Evolutionary conservation across 1,139 yeast species (phyloP).

Genomic region (Hemisphaericaspora subhashii): DNA sequence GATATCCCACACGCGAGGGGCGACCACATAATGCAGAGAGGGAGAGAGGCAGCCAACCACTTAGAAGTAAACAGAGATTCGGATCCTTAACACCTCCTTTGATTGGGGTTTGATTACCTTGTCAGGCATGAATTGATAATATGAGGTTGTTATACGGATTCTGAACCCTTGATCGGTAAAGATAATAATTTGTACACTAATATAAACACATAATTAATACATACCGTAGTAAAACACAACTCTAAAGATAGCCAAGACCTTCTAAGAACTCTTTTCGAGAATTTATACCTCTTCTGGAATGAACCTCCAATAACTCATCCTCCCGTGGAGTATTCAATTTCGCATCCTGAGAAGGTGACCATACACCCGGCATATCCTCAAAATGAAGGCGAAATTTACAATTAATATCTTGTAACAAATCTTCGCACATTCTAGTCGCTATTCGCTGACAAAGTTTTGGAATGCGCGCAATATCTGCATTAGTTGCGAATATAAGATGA

Average conservation of each 20-base stretch:
- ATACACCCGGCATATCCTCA: slow-evolving; percentile 21
- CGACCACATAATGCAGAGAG: no score
- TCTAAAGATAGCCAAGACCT: neutral
- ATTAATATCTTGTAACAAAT: neutral
- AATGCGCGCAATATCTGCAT: slow-evolving; percentile 18
- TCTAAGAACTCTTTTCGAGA: slow-evolving; percentile 24
- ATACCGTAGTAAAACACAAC: no score
- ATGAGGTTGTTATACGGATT: no score
- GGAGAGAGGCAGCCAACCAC: no score
- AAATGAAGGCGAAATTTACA: slow-evolving; percentile 1
- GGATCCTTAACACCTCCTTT: no score
- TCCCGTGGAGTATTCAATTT: slow-evolving; percentile 19
- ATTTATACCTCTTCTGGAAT: slow-evolving; percentile 20
- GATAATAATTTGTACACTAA: no score
- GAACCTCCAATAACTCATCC: slow-evolving; percentile 19
- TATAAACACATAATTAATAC: no score
- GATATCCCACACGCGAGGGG: no score
- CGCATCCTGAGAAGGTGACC: slow-evolving; percentile 28
- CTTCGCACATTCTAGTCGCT: slow-evolving; percentile 1
- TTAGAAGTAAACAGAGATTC: no score
- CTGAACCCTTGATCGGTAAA: no score
- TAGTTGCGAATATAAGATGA: slow-evolving; percentile 29
- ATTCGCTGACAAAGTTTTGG: slow-evolving; percentile 4
- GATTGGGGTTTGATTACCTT: no score
- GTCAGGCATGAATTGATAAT: no score